Percentiles rank a stretch among this genome's conserved stretches.
Conservation (phyloP, 179 eudicot genomes). For the Sideroxylon spinosum region DNA sequence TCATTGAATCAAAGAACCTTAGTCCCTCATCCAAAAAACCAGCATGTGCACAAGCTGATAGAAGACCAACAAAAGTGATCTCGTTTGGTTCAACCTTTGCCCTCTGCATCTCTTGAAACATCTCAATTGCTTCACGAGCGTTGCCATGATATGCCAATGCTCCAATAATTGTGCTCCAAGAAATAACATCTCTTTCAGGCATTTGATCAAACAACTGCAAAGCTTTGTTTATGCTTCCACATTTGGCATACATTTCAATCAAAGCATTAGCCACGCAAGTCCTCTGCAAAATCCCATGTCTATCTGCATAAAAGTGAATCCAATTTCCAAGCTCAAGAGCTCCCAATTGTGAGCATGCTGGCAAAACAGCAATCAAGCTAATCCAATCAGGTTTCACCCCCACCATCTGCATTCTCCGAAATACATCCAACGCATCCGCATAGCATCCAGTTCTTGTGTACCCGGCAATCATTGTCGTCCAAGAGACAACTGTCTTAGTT, state of each 20-base stretch:
- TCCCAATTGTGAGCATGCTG: constrained; percentile 43
- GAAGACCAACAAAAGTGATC: constrained; percentile 48
- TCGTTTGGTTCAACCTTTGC: constrained; percentile 32
- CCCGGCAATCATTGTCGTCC: constrained; percentile 51
- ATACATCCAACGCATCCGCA: constrained; percentile 35
- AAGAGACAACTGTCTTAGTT: constrained; percentile 36
- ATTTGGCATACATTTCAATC: constrained; percentile 50
- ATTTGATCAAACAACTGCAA: constrained; percentile 28
- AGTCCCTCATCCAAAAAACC: constrained; percentile 39
- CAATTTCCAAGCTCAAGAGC: constrained; percentile 51
- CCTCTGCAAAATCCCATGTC: constrained; percentile 27
- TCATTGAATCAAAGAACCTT: constrained; percentile 35
- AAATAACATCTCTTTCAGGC: constrained; percentile 33
- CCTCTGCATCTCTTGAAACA: constrained; percentile 38
- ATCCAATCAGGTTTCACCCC: constrained; percentile 45
- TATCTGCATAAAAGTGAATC: constrained; percentile 48
- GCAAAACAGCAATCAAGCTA: constrained; percentile 41
- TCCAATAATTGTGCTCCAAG: constrained; percentile 43
- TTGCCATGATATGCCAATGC: constrained; percentile 41
- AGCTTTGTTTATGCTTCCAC: constrained; percentile 37
- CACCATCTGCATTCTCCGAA: constrained; percentile 37
- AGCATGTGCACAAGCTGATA: constrained; percentile 49
- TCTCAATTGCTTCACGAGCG: constrained; percentile 31
- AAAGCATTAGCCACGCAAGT: constrained; percentile 39
- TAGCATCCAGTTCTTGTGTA: constrained; percentile 28